Conservation (phyloP, 1,284 basidiomycete genomes). For the Prillingera fragicola region DNA sequence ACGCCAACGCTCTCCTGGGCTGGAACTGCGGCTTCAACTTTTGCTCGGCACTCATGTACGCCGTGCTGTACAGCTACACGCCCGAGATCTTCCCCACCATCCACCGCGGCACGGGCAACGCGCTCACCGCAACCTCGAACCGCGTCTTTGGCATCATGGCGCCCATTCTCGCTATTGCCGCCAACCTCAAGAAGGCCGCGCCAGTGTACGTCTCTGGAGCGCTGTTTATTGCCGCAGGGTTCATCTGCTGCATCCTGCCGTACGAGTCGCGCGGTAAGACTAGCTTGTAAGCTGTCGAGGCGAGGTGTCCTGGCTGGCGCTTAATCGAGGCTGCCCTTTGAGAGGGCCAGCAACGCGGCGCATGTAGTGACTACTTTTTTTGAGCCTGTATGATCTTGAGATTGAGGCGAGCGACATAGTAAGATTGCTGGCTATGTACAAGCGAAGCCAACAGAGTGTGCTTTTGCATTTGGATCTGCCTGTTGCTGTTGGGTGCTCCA, state of each 20-base stretch:
- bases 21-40: conserved; percentile 57
- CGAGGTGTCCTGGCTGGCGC: no score
- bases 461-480: no score
- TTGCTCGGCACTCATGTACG: conserved; percentile 46
- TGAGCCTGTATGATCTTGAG: no score
- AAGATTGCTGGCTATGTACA: no score
- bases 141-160: conserved; percentile 53
- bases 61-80: conserved; percentile 50
- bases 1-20: conserved; percentile 52
- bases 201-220: conserved; percentile 67
- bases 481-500: no score
- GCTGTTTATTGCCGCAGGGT: conserved; percentile 59
- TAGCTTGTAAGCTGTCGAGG: conserved; percentile 53
- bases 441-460: no score
- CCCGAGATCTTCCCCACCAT: conserved; percentile 64
- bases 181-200: conserved; percentile 51
- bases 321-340: no score
- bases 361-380: no score
- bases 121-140: conserved; percentile 56
- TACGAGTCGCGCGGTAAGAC: conserved; percentile 65
- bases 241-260: conserved; percentile 63
- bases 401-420: no score
- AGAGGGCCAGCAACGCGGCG: no score
- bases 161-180: conserved; percentile 32
- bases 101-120: conserved; percentile 62